Evolutionary conservation across 805 yeast genomes (phyloP), one percentile per base, ranked within the genome.

Genomic region (Nakazawaea ernobii): DNA sequence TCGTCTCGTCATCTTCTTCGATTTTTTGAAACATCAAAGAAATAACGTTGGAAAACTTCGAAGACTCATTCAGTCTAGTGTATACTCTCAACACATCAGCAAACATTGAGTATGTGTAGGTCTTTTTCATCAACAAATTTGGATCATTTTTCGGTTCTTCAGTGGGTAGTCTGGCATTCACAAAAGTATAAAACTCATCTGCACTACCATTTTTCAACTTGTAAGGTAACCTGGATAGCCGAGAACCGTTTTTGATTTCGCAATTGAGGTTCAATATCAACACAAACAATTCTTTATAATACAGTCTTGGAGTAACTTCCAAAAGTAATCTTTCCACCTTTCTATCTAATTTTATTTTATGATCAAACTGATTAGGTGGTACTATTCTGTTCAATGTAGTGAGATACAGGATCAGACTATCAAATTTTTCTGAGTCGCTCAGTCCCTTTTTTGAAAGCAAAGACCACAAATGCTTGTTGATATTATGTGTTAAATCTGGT

Each of bases 1-100:
- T 6, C 6, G 44, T 9, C 7, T 39, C 10, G 20, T 35, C 45
- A 8, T 40, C 15, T 17, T 39, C 15, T 26, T 39, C 44, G 11
- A 46, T 36, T 39, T 46, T 46, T 30, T 46, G 44, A 6, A 46
- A 40, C 41, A 46, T 39, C 11, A 40, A n/a, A 5, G 45, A 35
- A 8, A 46, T 10, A 13, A 36, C 29, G 26, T 35, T 28, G 15
- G 49, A 15, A 24, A 46, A 46, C n/a, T 40, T 15, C 10, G 11
- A 8, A 17, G 37, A 20, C 11, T 46, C 40, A 11, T n/a, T 11
- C 44, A 40, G 45, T 24, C 39, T 40, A 29, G 4, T 40, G 17
- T 46, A 46, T 10, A 17, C 11, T 13, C 45, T 40, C 27, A 46
- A 20, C 5, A 46, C 27, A 29, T 29, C 14, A 7, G 45, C 15